Conservation (phyloP, 2,329 filamentous ascomycete genomes). For the Stromatinia cepivora region DNA sequence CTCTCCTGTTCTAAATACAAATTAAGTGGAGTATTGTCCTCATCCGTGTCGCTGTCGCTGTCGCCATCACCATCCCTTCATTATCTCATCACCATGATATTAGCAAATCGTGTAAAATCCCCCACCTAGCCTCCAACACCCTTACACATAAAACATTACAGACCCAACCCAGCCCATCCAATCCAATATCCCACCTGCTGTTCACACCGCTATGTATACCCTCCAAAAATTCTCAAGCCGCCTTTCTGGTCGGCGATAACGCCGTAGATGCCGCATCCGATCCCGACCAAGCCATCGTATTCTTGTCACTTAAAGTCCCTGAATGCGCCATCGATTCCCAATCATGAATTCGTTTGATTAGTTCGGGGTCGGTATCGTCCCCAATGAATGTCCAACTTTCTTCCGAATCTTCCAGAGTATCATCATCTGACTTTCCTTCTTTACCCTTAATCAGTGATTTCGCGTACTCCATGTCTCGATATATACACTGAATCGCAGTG, state of each 20-base stretch:
- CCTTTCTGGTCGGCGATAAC: conserved; percentile 15
- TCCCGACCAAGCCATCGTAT: conserved; percentile 23
- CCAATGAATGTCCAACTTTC: conserved; percentile 93
- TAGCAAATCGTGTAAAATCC: background rate
- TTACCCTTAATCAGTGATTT: conserved; percentile 74
- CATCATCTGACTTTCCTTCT: conserved; percentile 53
- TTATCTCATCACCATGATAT: background rate
- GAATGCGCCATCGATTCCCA: conserved; percentile 40
- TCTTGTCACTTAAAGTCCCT: conserved; percentile 25
- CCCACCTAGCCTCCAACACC: background rate
- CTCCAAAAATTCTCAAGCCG: conserved; percentile 9
- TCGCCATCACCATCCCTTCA: background rate
- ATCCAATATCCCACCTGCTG: background rate
- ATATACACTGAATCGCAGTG: conserved; percentile 86
- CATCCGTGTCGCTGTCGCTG: background rate
- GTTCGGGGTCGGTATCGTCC: conserved; percentile 40
- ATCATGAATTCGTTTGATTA: conserved; percentile 38
- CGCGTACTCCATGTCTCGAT: conserved; percentile 92
- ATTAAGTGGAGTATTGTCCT: background rate
- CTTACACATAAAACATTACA: background rate
- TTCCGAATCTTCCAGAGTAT: conserved; percentile 61
- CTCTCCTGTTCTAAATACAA: conserved; percentile 1
- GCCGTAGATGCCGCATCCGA: conserved; percentile 23
- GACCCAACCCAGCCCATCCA: background rate
- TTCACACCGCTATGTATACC: background rate